phyloP scores from a whole-genome alignment of 768 basidiomycete genomes.

The Tylopilus vinaceipallidus region DNA sequence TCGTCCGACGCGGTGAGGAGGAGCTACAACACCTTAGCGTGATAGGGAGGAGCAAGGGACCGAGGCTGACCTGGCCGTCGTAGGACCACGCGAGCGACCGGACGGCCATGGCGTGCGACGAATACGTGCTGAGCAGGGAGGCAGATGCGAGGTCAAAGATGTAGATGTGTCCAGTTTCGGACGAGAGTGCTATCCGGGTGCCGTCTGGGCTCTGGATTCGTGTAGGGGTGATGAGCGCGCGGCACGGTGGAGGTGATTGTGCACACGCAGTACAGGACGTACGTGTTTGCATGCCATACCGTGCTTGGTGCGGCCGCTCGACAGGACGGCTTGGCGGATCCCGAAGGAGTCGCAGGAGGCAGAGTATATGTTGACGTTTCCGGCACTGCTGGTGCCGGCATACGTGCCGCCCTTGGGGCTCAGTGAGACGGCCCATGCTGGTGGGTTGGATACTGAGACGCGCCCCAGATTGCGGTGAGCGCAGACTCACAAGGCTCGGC shows the following conservation, averaged over 20 bases:
- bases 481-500: slow-evolving; percentile 65
- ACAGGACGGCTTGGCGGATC: slow-evolving; percentile 50
- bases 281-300: slow-evolving; percentile 76
- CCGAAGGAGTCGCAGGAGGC: slow-evolving; percentile 67
- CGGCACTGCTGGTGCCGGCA: slow-evolving; percentile 69
- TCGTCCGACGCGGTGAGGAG: slow-evolving; percentile 91
- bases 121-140: slow-evolving; percentile 66
- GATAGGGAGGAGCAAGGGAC: neutral
- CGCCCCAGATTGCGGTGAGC: neutral
- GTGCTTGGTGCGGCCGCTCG: slow-evolving; percentile 72
- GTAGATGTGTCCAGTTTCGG: slow-evolving; percentile 86
- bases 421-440: slow-evolving; percentile 85
- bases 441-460: neutral
- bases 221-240: neutral
- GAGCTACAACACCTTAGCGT: slow-evolving; percentile 46
- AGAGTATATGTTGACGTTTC: slow-evolving; percentile 73
- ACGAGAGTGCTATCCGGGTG: slow-evolving; percentile 72
- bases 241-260: neutral
- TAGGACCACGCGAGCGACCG: slow-evolving; percentile 87
- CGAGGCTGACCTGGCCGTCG: slow-evolving; percentile 71
- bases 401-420: slow-evolving; percentile 73
- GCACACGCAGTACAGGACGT: slow-evolving; percentile 27
- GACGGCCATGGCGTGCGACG: slow-evolving; percentile 88
- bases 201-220: slow-evolving; percentile 80
- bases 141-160: slow-evolving; percentile 77